Conservation (phyloP, 1,284 basidiomycete genomes). For the Inonotus obliquus region DNA sequence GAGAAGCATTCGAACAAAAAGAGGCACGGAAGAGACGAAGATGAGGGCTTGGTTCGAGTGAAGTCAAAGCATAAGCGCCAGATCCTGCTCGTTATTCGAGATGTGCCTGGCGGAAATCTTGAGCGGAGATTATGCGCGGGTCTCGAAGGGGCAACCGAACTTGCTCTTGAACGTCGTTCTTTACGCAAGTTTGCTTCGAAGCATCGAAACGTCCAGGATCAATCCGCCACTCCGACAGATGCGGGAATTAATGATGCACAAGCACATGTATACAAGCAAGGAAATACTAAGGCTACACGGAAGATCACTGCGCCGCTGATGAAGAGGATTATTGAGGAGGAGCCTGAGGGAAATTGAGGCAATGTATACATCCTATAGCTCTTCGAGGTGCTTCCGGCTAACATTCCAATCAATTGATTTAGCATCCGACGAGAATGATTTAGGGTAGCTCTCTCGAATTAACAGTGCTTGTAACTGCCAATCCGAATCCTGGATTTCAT, state of each 20-base stretch:
- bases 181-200: conserved; percentile 24
- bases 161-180: conserved; percentile 20
- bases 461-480: too few relatives aligned
- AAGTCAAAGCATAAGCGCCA: conserved; percentile 33
- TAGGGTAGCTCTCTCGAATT: too few relatives aligned
- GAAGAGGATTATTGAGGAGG: conserved; percentile 36
- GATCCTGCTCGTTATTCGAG: conserved; percentile 46
- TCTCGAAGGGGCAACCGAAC: conserved; percentile 5
- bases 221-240: conserved; percentile 7
- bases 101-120: conserved; percentile 20
- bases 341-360: neutral
- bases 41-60: conserved; percentile 26
- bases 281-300: conserved; percentile 67
- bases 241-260: conserved; percentile 19
- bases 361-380: neutral
- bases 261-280: conserved; percentile 59
- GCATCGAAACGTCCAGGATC: neutral
- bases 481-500: too few relatives aligned
- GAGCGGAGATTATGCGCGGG: conserved; percentile 7
- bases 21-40: conserved; percentile 37
- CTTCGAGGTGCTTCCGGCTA: neutral
- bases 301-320: conserved; percentile 80
- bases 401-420: neutral
- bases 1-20: conserved; percentile 42
- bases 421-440: too few relatives aligned